These are phyloP conservation scores for Chaetomium fimeti DNA, from an alignment of 495 filamentous ascomycete genomes.

Conservation along the genomic window DNA sequence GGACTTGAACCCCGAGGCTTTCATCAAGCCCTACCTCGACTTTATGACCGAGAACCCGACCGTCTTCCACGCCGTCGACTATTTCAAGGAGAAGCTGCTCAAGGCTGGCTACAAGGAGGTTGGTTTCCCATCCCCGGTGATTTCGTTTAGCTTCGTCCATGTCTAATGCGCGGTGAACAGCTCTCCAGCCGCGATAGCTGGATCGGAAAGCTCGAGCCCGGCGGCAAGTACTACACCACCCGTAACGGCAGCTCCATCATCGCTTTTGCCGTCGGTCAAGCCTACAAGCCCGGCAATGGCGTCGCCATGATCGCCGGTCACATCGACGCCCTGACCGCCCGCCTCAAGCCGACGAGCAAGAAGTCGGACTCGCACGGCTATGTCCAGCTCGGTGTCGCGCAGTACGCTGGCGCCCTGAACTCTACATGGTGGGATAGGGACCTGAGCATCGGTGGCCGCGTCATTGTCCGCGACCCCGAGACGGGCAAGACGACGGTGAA, in stretches of 20 bases:
- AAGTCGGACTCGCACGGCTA: constrained; percentile 79
- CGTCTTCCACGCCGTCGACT: constrained; percentile 80
- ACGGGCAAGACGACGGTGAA: constrained; percentile 77
- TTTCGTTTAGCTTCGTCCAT: background rate
- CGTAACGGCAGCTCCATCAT: constrained; percentile 85
- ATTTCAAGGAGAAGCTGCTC: constrained; percentile 69
- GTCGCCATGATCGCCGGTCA: constrained; percentile 79
- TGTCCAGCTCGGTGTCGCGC: constrained; percentile 85
- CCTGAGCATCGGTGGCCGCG: constrained; percentile 82
- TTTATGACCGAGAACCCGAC: constrained; percentile 91
- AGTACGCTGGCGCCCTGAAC: constrained; percentile 84
- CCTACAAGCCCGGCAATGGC: constrained; percentile 84
- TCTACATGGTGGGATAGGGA: constrained; percentile 94
- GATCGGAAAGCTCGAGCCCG: constrained; percentile 67
- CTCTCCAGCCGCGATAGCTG: constrained; percentile 78
- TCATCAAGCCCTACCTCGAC: constrained; percentile 79
- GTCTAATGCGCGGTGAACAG: constrained; percentile 30
- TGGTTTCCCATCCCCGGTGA: constrained; percentile 10
- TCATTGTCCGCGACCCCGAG: constrained; percentile 70
- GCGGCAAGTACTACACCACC: constrained; percentile 84
- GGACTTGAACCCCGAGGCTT: constrained; percentile 55
- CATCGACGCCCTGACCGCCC: constrained; percentile 86
- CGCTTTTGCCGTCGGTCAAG: constrained; percentile 78
- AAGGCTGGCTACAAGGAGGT: constrained; percentile 68
- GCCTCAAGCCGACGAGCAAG: constrained; percentile 83